Evolutionary conservation across 202 grass and related monocot genomes (phyloP).

Genomic region (Digitaria exilis): DNA sequence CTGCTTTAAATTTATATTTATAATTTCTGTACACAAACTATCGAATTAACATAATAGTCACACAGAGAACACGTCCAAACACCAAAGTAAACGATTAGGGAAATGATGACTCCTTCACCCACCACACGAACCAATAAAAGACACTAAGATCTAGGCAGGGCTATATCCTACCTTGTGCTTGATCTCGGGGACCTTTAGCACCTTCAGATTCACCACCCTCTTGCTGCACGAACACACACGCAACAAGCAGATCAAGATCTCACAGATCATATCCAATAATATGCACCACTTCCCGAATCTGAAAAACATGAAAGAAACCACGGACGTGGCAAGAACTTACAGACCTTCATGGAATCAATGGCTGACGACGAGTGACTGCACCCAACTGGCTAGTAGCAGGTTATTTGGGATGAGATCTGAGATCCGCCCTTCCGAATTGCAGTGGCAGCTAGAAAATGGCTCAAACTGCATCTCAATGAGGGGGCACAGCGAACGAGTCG

Average conservation of each 20-base stretch:
- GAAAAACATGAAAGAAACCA: conserved; percentile 6
- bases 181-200: conserved; percentile 99
- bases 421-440: neutral
- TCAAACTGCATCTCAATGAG: neutral
- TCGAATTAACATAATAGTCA: conserved; percentile 8
- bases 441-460: conserved; percentile 26
- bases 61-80: conserved; percentile 3
- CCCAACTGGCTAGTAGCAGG: neutral
- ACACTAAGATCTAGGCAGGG: conserved; percentile 32
- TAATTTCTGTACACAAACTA: neutral
- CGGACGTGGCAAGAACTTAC: conserved; percentile 51
- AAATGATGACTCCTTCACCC: conserved; percentile 19
- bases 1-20: conserved; percentile 23
- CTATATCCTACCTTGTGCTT: conserved; percentile 87
- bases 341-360: conserved; percentile 99
- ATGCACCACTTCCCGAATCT: neutral
- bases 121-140: conserved; percentile 17
- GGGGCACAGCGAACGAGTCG: neutral
- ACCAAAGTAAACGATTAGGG: neutral
- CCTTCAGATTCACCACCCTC: conserved; percentile 98
- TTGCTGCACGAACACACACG: conserved; percentile 59
- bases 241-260: conserved; percentile 30
- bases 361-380: neutral
- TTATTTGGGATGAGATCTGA: conserved; percentile 38
- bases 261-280: conserved; percentile 9